phyloP scores from a whole-genome alignment of 169 alveolate genomes.

The Cyclospora cayetanensis region DNA sequence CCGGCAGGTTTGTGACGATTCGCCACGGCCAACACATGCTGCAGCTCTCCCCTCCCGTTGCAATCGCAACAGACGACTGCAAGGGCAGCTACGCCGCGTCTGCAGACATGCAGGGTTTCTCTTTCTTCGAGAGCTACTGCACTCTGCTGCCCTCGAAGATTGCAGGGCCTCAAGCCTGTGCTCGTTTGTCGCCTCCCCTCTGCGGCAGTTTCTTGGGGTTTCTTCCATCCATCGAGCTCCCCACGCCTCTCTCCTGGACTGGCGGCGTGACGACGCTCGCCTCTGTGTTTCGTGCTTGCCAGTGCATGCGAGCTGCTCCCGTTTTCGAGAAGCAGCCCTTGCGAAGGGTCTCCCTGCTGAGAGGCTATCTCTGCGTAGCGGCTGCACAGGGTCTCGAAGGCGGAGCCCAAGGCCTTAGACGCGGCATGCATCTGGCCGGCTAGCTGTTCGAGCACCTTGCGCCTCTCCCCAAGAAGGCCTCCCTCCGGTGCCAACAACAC shows the following conservation, averaged over 20 bases:
- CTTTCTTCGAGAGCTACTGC: not conserved
- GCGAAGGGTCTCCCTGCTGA: not conserved
- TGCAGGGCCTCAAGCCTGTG: slow-evolving; percentile 46
- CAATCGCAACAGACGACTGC: slow-evolving; percentile 40
- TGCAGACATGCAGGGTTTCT: not conserved
- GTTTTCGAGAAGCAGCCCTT: not conserved
- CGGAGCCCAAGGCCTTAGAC: not conserved
- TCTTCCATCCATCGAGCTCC: not conserved
- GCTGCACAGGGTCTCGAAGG: slow-evolving; percentile 17
- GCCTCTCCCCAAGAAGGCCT: slow-evolving; percentile 68
- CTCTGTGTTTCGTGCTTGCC: not conserved
- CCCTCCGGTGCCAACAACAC: slow-evolving; percentile 74
- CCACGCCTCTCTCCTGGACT: not conserved
- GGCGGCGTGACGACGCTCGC: not conserved
- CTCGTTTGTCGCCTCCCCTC: slow-evolving; percentile 3
- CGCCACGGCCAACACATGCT: not conserved
- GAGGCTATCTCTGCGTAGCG: not conserved
- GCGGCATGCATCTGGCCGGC: not conserved
- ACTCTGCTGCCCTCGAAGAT: not conserved
- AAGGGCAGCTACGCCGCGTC: slow-evolving; percentile 32
- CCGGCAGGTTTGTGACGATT: not conserved
- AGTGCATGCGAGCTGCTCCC: not conserved
- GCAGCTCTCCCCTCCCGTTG: slow-evolving; percentile 45
- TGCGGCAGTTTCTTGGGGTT: not conserved
- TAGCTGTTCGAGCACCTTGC: slow-evolving; percentile 62